Evolutionary conservation across 2,329 filamentous ascomycete species (phyloP).

Genomic region (Colletotrichum cuscutae): DNA sequence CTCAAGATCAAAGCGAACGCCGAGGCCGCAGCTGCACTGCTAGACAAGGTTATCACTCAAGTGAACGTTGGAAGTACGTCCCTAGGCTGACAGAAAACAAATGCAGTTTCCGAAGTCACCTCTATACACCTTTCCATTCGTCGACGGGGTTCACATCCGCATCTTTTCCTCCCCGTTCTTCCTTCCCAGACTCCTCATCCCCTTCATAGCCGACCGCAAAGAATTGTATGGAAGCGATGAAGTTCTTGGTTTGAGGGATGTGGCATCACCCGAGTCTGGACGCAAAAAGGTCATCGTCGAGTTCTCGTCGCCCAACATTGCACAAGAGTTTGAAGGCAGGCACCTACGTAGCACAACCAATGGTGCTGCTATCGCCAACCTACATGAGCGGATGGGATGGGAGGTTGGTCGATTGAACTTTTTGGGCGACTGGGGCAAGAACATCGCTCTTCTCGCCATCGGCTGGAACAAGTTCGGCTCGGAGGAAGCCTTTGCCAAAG

Average conservation of each 20-base stretch:
- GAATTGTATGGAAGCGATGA: conserved; percentile 69
- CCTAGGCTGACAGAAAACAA: too few relatives aligned
- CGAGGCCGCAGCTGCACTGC: too few relatives aligned
- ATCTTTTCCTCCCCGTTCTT: conserved; percentile 73
- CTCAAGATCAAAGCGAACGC: too few relatives aligned
- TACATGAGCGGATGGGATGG: conserved; percentile 76
- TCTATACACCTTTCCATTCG: conserved; percentile 64
- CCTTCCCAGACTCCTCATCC: conserved; percentile 66
- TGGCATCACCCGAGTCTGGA: conserved; percentile 46
- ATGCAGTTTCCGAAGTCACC: conserved; percentile 65
- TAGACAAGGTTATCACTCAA: too few relatives aligned
- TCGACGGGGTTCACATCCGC: conserved; percentile 68
- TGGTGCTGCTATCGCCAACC: conserved; percentile 76
- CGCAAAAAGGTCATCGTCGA: conserved; percentile 70
- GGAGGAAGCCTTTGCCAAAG: conserved; percentile 69
- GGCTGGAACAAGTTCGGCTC: conserved; percentile 76
- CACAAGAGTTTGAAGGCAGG: conserved; percentile 79
- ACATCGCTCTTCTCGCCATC: conserved; percentile 73
- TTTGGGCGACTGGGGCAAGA: conserved; percentile 83
- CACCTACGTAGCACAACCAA: conserved; percentile 83
- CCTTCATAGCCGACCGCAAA: conserved; percentile 67
- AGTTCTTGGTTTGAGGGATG: conserved; percentile 66
- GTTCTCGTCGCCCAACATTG: conserved; percentile 81
- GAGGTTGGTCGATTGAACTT: conserved; percentile 80
- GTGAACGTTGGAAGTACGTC: too few relatives aligned